Percentiles rank a stretch among this genome's conserved stretches.
Conservation (phyloP, 192 early-diverging fungal species). For the Coemansia sp. region DNA sequence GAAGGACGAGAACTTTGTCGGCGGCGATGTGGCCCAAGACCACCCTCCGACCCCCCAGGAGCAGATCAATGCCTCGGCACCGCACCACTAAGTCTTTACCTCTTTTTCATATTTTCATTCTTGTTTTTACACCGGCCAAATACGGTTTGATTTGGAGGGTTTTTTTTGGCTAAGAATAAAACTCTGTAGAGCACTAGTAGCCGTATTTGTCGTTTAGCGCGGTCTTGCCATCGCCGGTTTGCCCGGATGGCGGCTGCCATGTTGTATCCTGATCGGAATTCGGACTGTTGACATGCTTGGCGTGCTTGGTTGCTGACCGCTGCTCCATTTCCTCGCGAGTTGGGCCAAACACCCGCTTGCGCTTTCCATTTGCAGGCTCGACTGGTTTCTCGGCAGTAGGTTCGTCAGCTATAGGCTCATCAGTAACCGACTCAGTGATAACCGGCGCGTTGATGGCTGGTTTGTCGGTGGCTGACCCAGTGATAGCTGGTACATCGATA, state of each 20-base stretch:
- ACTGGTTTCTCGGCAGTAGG: neutral
- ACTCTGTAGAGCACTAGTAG: too few species aligned
- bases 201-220: slow-evolving; percentile 45
- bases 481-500: neutral
- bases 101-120: neutral
- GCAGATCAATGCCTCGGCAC: neutral
- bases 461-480: neutral
- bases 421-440: neutral
- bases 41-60: slow-evolving; percentile 6
- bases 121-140: neutral
- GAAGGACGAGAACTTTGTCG: slow-evolving; percentile 35
- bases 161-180: too few species aligned
- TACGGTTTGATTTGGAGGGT: too few species aligned
- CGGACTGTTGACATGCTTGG: neutral
- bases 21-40: slow-evolving; percentile 20
- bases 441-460: neutral
- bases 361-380: neutral
- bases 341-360: slow-evolving; percentile 8
- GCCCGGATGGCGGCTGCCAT: slow-evolving; percentile 41
- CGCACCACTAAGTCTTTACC: neutral
- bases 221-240: slow-evolving; percentile 44
- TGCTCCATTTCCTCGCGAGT: slow-evolving; percentile 5
- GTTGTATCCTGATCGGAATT: slow-evolving; percentile 1
- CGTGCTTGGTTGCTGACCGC: neutral
- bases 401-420: neutral